Conservation (phyloP, 495 filamentous ascomycete species). For the Penicillium daleae region DNA sequence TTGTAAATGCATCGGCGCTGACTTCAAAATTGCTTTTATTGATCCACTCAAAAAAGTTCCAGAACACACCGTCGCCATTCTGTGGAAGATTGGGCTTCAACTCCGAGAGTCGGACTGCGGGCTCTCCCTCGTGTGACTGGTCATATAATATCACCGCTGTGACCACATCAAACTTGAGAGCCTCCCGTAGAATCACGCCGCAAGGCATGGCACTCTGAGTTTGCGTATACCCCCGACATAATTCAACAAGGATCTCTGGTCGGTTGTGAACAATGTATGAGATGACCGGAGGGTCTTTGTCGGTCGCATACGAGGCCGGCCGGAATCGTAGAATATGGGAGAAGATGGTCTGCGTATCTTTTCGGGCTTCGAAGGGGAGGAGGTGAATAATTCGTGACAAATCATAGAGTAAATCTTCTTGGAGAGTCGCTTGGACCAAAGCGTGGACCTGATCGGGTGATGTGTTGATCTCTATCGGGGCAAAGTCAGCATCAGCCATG, state of each 20-base stretch:
- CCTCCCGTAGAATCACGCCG: constrained; percentile 87
- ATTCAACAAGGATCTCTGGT: constrained; percentile 82
- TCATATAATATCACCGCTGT: constrained; percentile 91
- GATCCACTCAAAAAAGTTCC: constrained; percentile 98
- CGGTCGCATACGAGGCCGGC: constrained; percentile 50
- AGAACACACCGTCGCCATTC: constrained; percentile 82
- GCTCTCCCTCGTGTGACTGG: constrained; percentile 68
- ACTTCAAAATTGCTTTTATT: constrained; percentile 94
- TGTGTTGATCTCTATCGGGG: constrained; percentile 71
- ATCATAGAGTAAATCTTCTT: constrained; percentile 84
- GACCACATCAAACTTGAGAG: constrained; percentile 87
- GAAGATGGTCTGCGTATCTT: constrained; percentile 88
- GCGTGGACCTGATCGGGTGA: constrained; percentile 83
- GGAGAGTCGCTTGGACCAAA: constrained; percentile 76
- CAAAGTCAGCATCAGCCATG: constrained; percentile 12
- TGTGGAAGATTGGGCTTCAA: constrained; percentile 70
- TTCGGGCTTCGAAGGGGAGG: constrained; percentile 91
- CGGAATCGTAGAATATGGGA: constrained; percentile 86
- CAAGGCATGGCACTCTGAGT: constrained; percentile 92
- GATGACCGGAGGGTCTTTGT: constrained; percentile 74
- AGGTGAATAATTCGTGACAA: constrained; percentile 78
- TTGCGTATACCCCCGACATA: constrained; percentile 88
- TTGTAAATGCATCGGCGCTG: constrained; percentile 95
- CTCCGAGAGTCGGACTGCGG: constrained; percentile 57
- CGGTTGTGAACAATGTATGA: constrained; percentile 82